phyloP scores from a whole-genome alignment of 768 basidiomycete species.

The Paxillus ammoniavirescens region DNA sequence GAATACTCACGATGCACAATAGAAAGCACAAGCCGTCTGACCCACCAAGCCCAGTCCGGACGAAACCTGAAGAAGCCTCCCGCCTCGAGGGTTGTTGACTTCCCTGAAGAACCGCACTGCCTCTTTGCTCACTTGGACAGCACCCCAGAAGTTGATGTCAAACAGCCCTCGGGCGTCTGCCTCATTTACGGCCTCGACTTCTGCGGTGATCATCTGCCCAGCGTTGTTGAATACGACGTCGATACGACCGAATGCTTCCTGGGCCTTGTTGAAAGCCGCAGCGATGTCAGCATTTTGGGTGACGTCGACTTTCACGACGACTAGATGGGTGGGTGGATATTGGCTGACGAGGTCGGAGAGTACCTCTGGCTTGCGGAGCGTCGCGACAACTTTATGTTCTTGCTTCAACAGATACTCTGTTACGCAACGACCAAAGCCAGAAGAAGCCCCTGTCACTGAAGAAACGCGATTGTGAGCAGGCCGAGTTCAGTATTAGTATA shows the following conservation, averaged over 20 bases:
- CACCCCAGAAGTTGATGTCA: slow-evolving; percentile 38
- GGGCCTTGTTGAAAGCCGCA: slow-evolving; percentile 27
- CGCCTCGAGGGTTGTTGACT: slow-evolving; percentile 33
- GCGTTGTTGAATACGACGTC: slow-evolving; percentile 42
- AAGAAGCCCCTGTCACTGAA: slow-evolving; percentile 38
- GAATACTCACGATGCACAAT: slow-evolving; percentile 25
- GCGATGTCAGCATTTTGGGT: slow-evolving; percentile 22
- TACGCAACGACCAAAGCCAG: slow-evolving; percentile 40
- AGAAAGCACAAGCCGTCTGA: slow-evolving; percentile 11
- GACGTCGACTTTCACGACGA: slow-evolving; percentile 35
- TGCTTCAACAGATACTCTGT: slow-evolving; percentile 31
- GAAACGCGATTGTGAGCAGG: neutral
- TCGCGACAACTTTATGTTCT: slow-evolving; percentile 42
- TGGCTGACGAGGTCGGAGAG: slow-evolving; percentile 27
- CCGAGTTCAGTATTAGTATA: neutral
- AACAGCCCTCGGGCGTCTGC: slow-evolving; percentile 34
- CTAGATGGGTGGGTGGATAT: slow-evolving; percentile 21
- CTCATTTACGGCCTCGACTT: slow-evolving; percentile 35
- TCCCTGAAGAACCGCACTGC: slow-evolving; percentile 37
- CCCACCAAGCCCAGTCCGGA: slow-evolving; percentile 24
- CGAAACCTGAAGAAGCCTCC: slow-evolving; percentile 35
- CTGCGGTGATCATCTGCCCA: slow-evolving; percentile 24
- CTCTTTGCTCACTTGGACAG: slow-evolving; percentile 28
- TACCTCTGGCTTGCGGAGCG: slow-evolving; percentile 38
- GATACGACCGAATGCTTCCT: slow-evolving; percentile 32